These are phyloP conservation scores for Alternaria alternata DNA, from an alignment of 2,329 filamentous ascomycete species.

Conservation along the genomic window DNA sequence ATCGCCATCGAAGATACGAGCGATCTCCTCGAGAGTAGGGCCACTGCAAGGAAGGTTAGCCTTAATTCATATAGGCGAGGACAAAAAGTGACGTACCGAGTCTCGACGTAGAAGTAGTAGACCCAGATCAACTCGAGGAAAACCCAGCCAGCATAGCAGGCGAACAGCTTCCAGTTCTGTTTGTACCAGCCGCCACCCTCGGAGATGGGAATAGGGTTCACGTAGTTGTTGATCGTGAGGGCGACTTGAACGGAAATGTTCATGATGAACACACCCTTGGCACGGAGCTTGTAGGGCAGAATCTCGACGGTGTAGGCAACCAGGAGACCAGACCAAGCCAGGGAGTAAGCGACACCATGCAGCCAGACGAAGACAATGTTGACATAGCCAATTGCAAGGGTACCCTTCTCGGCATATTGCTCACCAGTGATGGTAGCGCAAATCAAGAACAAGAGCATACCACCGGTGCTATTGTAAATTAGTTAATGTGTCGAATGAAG, in stretches of 20 bases:
- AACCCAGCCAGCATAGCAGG: slow-evolving; percentile 71
- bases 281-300: slow-evolving; percentile 55
- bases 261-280: slow-evolving; percentile 60
- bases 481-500: neutral
- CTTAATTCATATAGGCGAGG: slow-evolving; percentile 4
- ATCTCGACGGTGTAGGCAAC: slow-evolving; percentile 60
- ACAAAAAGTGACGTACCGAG: slow-evolving; percentile 39
- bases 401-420: slow-evolving; percentile 57
- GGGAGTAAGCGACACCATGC: slow-evolving; percentile 57
- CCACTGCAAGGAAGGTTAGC: slow-evolving; percentile 58
- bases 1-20: slow-evolving; percentile 72
- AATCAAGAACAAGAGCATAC: neutral
- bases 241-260: slow-evolving; percentile 68
- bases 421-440: slow-evolving; percentile 29
- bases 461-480: neutral
- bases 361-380: slow-evolving; percentile 59
- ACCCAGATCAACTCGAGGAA: slow-evolving; percentile 65
- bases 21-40: slow-evolving; percentile 72
- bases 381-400: slow-evolving; percentile 47
- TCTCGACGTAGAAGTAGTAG: slow-evolving; percentile 72
- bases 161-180: slow-evolving; percentile 68
- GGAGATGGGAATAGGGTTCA: slow-evolving; percentile 59
- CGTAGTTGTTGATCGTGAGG: slow-evolving; percentile 62
- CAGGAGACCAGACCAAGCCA: slow-evolving; percentile 57
- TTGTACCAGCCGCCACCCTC: slow-evolving; percentile 62